Base-by-base conservation (phyloP, 495 filamentous ascomycete species). In the Annulohypoxylon stygium region DNA sequence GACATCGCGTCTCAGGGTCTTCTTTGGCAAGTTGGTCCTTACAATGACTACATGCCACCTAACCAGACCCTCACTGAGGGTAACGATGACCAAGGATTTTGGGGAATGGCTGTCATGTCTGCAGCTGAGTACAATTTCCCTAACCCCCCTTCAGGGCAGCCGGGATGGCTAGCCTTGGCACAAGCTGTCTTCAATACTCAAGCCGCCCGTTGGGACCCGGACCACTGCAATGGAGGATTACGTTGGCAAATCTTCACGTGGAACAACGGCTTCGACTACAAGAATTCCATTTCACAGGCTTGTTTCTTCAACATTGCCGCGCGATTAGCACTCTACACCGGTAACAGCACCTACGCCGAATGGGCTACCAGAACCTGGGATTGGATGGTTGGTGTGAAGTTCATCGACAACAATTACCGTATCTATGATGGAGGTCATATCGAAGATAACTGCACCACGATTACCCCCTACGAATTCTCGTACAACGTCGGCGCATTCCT, bases 151-250 rank as follows among this genome's bases (percentile, higher is more conserved):
- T 41, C 61, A n/a, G 81, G 78, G 50, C 69, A 90, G 66, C 91
- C 92, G 2, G 87, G 89, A 67, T 96, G 93, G 92, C 82, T 96
- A 3, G 91, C 90, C 3, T 85, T 96, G 60, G 93, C 91, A n/a
- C 91, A 95, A 76, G 92, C 90, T 8, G 91, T 90, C 4, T 95
- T 95, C 81, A 93, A 95, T 79, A 89, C 88, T 0, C 92, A 93
- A 75, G 88, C 86, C 2, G 77, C 82, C 0, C 11, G 91, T 18
- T 93, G 92, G 92, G 84, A 93, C 55, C 82, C 78, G 18, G 72
- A 77, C 0, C 82, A 85, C 34, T 97, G 94, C 77, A 85, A 86
- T 61, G 94, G 94, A 54, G 94, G 94, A 3, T 79, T 97, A 70
- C 86, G 89, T 64, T 97, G 94, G 93, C 93, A 97, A 82, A 90